Base-by-base conservation (phyloP, 179 eudicot species). In the Silene noctiflora region DNA sequence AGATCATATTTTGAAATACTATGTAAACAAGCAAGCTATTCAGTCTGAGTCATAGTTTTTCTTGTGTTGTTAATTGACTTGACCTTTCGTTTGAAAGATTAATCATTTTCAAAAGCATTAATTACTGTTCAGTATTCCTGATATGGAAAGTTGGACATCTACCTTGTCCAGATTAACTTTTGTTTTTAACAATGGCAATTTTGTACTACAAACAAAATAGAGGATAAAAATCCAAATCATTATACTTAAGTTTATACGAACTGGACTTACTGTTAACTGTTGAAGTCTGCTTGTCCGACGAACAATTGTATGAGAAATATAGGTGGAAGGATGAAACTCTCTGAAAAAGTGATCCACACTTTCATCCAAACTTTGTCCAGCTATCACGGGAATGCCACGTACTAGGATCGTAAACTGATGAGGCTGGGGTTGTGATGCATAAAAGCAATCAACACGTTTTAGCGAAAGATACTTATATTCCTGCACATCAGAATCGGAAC, bases 321-420 rank as follows among this genome's bases (percentile, higher is more conserved):
- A 92, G 12, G 91, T 78, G 24, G 88, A 78, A 79, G 97, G 84
- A 89, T 92, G 91, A 79, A 74, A 83, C 80, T 89, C 89, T 44
- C 76, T 83, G 76, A 92, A 90, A 78, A 92, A 92, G 29, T 74
- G 74, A 48, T 86, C 92, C 65, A 92, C 89, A 77, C 81, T 88
- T 73, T 89, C 93, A 79, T 85, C 81, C 76, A 82, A 76, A 78
- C 86, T 90, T 74, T 78, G 84, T 46, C 81, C 86, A 35, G 87
- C 73, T 17, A 88, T 74, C 17, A 66, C 83, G 55, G 97, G 97
- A 69, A 92, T 87, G 77, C 91, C 84, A 73, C 93, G 88, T 73
- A 92, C 92, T 76, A 92, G 70, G 73, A 92, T 61, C 48, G 93
- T 92, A 67, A 92, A 92, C 74, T 89, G 89, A 67, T 82, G 84